phyloP scores from a whole-genome alignment of 495 filamentous ascomycete species.

The Bathelium albidoporum region DNA sequence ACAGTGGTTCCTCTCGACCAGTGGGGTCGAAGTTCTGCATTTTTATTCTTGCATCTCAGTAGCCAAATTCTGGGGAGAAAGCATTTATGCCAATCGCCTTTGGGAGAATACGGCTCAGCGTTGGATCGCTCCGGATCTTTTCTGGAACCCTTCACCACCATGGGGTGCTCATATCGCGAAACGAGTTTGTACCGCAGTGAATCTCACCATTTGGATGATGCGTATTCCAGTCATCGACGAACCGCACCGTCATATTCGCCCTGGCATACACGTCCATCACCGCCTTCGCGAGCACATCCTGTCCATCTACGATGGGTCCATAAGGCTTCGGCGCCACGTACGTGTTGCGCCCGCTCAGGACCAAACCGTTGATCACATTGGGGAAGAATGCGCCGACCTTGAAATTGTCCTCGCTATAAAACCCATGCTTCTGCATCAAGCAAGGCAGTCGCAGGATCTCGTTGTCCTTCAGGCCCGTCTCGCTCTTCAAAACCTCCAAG shows the following conservation, averaged over 20 bases:
- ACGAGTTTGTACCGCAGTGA: background rate
- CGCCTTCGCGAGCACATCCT: background rate
- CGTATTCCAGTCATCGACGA: background rate
- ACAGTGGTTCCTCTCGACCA: too few relatives aligned
- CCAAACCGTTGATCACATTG: background rate
- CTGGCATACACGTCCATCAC: background rate
- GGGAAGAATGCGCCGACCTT: background rate
- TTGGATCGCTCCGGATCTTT: too few relatives aligned
- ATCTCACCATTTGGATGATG: background rate
- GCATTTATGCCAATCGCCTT: too few relatives aligned
- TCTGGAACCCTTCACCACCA: constrained; percentile 10
- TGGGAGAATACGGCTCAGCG: too few relatives aligned
- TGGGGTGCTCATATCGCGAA: background rate
- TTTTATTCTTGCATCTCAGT: too few relatives aligned
- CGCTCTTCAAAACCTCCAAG: background rate
- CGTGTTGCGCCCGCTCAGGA: background rate
- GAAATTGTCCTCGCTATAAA: background rate
- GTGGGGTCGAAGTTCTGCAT: too few relatives aligned
- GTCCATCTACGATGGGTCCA: background rate
- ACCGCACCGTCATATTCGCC: background rate
- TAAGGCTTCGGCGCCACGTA: background rate
- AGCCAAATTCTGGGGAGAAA: too few relatives aligned
- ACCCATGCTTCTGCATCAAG: background rate
- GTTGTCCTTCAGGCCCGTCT: background rate
- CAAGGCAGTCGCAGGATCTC: background rate